Conservation (phyloP, 352 stramenopile genomes). For the Phytopythium montanum region DNA sequence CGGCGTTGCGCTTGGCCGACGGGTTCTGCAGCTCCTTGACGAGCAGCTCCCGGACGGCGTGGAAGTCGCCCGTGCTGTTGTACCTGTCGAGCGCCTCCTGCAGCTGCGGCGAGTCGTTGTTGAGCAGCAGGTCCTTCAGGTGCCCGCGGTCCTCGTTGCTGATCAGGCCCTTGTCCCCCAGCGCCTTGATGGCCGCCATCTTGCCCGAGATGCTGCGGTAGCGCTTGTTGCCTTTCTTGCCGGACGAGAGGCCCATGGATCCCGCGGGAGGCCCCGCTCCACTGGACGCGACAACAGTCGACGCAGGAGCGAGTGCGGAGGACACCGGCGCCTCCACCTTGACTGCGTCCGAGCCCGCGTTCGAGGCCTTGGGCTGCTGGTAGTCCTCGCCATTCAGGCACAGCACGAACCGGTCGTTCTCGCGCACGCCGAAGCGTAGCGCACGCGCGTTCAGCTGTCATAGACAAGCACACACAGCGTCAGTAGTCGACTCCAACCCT, state of each 20-base stretch:
- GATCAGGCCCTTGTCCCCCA: constrained; percentile 71
- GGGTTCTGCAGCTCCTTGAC: constrained; percentile 59
- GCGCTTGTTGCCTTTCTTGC: constrained; percentile 69
- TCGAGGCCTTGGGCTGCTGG: constrained; percentile 23
- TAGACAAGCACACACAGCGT: constrained; percentile 11
- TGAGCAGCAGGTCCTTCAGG: constrained; percentile 74
- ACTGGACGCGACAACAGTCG: constrained; percentile 11
- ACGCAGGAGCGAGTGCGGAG: constrained; percentile 19
- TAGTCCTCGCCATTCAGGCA: constrained; percentile 73
- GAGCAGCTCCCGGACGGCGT: constrained; percentile 66
- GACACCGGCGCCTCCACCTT: constrained; percentile 12
- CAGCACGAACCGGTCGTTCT: constrained; percentile 76
- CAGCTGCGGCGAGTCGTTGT: constrained; percentile 71
- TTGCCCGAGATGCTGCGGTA: constrained; percentile 78
- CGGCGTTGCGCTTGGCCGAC: constrained; percentile 63
- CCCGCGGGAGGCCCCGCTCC: constrained; percentile 15
- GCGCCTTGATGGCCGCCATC: constrained; percentile 80
- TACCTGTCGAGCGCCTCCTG: constrained; percentile 75
- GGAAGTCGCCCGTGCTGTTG: constrained; percentile 76
- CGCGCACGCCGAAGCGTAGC: constrained; percentile 66
- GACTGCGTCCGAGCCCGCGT: background rate
- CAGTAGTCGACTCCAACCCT: background rate
- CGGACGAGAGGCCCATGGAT: constrained; percentile 21
- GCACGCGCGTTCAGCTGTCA: constrained; percentile 61
- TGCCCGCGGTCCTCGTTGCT: constrained; percentile 62